Conservation (phyloP, 176 grass and related monocot genomes). For the Luzula sylvatica region DNA sequence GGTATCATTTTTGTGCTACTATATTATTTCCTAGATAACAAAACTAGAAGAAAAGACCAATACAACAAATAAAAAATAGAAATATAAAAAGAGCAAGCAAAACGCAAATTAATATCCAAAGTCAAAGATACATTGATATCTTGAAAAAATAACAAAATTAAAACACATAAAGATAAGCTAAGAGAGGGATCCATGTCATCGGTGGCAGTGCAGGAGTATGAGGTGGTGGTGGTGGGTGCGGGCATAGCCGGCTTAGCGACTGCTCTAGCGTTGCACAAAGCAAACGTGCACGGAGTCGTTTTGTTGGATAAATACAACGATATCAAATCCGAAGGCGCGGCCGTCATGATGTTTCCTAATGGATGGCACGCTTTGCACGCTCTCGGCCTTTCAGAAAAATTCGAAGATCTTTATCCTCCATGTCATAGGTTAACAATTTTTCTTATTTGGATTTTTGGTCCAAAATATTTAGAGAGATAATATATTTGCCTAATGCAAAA, state of each 20-base stretch:
- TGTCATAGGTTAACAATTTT: constrained; percentile 8
- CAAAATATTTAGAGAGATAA: too few relatives aligned
- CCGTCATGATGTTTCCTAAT: constrained; percentile 20
- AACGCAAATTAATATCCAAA: too few relatives aligned
- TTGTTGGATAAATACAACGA: constrained; percentile 27
- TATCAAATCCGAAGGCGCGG: constrained; percentile 19
- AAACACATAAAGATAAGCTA: background rate
- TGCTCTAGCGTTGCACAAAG: constrained; percentile 8
- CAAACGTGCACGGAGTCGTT: constrained; percentile 8
- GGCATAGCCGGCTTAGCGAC: constrained; percentile 18
- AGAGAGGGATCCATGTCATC: background rate
- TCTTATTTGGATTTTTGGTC: too few relatives aligned
- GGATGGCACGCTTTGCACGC: constrained; percentile 33
- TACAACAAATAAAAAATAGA: too few relatives aligned
- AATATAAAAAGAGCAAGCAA: too few relatives aligned
- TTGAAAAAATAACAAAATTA: background rate
- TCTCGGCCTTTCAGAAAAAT: constrained; percentile 20
- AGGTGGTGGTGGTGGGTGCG: constrained; percentile 24
- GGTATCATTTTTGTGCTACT: too few relatives aligned
- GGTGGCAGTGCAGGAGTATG: constrained; percentile 4
- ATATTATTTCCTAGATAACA: too few relatives aligned
- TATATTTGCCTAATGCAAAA: too few relatives aligned
- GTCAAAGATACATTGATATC: too few relatives aligned
- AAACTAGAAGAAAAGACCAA: too few relatives aligned
- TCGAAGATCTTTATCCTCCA: constrained; percentile 9